Percentiles rank a stretch among this genome's conserved stretches.
Conservation (phyloP, 2,329 filamentous ascomycete species). For the Elsinoe ampelina region DNA sequence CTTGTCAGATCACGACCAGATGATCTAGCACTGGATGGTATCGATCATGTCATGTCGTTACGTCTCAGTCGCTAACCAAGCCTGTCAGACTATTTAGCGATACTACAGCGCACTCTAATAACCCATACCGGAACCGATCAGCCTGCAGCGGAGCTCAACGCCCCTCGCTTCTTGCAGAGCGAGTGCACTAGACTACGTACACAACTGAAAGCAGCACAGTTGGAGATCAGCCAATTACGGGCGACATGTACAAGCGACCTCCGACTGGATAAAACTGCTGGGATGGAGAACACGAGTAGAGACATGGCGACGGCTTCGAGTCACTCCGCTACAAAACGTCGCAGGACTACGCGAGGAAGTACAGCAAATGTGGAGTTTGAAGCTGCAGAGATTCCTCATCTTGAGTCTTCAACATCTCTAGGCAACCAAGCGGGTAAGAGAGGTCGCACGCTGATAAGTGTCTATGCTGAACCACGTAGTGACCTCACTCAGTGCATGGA, state of each 20-base stretch:
- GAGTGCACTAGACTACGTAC: neutral
- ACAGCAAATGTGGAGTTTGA: no score
- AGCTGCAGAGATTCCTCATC: no score
- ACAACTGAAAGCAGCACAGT: neutral
- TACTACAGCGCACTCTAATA: neutral
- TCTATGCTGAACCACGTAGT: no score
- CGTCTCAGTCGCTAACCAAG: neutral
- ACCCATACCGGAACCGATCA: neutral
- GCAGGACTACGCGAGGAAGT: no score
- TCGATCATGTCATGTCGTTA: no score
- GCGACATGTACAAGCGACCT: neutral
- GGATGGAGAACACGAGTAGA: neutral
- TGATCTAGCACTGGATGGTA: conserved; percentile 20
- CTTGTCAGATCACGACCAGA: conserved; percentile 26
- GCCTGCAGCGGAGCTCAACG: neutral
- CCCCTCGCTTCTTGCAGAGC: neutral
- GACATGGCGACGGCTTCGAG: neutral
- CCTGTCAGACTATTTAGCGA: neutral
- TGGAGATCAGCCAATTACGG: neutral
- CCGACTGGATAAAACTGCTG: neutral
- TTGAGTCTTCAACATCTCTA: no score
- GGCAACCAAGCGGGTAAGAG: no score
- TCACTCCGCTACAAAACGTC: no score
- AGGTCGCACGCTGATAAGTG: no score
- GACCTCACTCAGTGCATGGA: no score